Evolutionary conservation across 768 basidiomycete genomes (phyloP), one percentile per base, ranked within the genome.

Genomic region (Peribolospora baueri): DNA sequence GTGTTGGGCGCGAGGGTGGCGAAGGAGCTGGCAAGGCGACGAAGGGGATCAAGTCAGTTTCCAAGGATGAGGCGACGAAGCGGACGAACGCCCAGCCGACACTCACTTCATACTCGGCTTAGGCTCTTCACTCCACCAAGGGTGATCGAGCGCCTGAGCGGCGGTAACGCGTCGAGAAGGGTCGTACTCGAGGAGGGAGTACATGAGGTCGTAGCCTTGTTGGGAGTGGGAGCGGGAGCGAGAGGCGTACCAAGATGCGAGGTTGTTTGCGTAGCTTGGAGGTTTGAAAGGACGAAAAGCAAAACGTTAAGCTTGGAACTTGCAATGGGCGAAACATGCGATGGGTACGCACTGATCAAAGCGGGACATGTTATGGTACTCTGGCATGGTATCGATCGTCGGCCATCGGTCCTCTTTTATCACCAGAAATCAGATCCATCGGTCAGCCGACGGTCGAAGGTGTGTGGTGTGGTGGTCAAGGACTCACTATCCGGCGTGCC

Each of bases 121-220:
- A 7, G 87, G 86, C 6, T 90, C 90, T 64, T 91, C 86, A 36
- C 76, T 74, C 67, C 97, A 98, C 87, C 90, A 98, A 59, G 75
- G 75, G 66, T 95, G 90, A 14, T 71, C 72, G 1, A 98, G 70
- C 0, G 86, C 82, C 57, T 84, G 78, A 59, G 75, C 74, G 0
- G 88, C 86, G 0, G 80, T 87, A 46, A 95, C 74, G 41, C 93
- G 73, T 58, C 73, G 77, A 61, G 83, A 82, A 1, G 91, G 91
- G 67, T 95, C 85, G 69, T 88, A 97, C 7, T 76, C 75, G 65
- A 98, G 91, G 43, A 97, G 72, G 57, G 77, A 74, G 9, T 75
- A 74, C n/a, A 98, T 77, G 54, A 97, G 76, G 56, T 91, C 84
- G 64, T 80, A 80, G 37, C 82, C 85, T 46, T 72, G 69, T 2